These are phyloP conservation scores for Melaleuca alternifolia DNA, from an alignment of 345 rosid genomes.

Conservation along the genomic window DNA sequence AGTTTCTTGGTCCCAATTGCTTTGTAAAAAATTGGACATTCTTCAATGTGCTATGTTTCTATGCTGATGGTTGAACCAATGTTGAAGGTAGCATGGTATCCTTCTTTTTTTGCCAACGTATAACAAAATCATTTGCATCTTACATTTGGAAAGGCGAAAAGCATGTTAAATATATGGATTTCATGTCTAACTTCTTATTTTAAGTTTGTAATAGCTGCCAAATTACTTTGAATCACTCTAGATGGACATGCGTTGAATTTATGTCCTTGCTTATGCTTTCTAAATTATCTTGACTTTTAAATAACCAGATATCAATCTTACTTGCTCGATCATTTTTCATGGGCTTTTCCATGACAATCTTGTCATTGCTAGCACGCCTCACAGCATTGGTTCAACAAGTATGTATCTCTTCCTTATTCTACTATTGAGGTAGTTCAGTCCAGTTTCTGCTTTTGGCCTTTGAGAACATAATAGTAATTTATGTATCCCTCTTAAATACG, in stretches of 20 bases:
- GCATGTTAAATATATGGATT: neutral
- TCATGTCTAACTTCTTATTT: neutral
- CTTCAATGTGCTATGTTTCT: neutral
- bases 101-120: slow-evolving; percentile 1
- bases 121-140: neutral
- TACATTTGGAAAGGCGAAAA: neutral
- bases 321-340: slow-evolving; percentile 82
- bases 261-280: neutral
- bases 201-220: neutral
- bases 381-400: slow-evolving; percentile 89
- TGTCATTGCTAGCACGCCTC: slow-evolving; percentile 84
- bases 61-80: slow-evolving; percentile 90
- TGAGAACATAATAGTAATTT: neutral
- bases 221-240: neutral
- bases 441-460: neutral
- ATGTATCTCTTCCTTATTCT: slow-evolving; percentile 12
- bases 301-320: slow-evolving; percentile 59
- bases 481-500: neutral
- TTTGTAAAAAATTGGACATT: neutral
- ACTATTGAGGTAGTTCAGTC: neutral
- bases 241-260: neutral
- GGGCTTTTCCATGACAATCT: slow-evolving; percentile 55
- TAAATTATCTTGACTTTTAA: slow-evolving; percentile 9
- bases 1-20: neutral
- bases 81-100: slow-evolving; percentile 81